phyloP scores from a whole-genome alignment of 768 basidiomycete genomes.

The Xanthoconium stramineum region DNA sequence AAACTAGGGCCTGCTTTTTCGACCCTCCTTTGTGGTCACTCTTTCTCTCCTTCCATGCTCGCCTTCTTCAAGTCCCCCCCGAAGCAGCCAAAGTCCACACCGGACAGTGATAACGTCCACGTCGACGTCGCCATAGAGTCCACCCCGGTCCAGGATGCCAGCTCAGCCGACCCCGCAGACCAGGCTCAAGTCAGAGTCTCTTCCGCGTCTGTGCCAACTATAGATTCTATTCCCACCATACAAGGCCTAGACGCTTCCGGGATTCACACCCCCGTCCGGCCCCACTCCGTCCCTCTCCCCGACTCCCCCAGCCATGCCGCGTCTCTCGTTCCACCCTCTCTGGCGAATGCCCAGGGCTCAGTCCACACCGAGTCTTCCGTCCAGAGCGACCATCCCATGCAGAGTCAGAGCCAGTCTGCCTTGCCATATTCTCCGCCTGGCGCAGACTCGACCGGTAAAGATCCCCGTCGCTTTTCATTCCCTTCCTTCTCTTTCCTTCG shows the following conservation, averaged over 20 bases:
- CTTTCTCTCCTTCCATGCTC: slow-evolving; percentile 17
- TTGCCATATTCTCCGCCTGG: slow-evolving; percentile 19
- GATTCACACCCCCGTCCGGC: slow-evolving; percentile 2
- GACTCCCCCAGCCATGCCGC: slow-evolving; percentile 16
- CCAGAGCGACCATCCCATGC: slow-evolving; percentile 17
- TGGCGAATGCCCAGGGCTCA: slow-evolving; percentile 3
- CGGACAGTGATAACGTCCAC: background rate
- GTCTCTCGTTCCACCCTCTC: slow-evolving; percentile 21
- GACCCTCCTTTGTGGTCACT: slow-evolving; percentile 1
- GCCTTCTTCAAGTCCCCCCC: slow-evolving; percentile 23
- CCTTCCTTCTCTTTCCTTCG: slow-evolving; percentile 44
- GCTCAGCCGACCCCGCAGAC: background rate
- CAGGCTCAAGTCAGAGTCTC: slow-evolving; percentile 14
- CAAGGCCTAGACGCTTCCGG: slow-evolving; percentile 12
- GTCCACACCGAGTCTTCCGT: slow-evolving; percentile 15
- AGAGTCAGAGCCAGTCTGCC: slow-evolving; percentile 28
- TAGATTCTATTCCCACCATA: slow-evolving; percentile 24
- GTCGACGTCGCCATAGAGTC: slow-evolving; percentile 4
- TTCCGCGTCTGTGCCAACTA: slow-evolving; percentile 18
- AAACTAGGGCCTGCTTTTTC: slow-evolving; percentile 13
- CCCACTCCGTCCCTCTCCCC: slow-evolving; percentile 9
- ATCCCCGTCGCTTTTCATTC: slow-evolving; percentile 46
- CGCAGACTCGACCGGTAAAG: slow-evolving; percentile 18
- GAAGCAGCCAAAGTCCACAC: slow-evolving; percentile 8
- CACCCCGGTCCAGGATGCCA: background rate